Percentiles rank a stretch among this genome's conserved stretches.
phyloP scores from a whole-genome alignment of 1,284 basidiomycete species.

The Xerocomus cyaneibrunnescens region DNA sequence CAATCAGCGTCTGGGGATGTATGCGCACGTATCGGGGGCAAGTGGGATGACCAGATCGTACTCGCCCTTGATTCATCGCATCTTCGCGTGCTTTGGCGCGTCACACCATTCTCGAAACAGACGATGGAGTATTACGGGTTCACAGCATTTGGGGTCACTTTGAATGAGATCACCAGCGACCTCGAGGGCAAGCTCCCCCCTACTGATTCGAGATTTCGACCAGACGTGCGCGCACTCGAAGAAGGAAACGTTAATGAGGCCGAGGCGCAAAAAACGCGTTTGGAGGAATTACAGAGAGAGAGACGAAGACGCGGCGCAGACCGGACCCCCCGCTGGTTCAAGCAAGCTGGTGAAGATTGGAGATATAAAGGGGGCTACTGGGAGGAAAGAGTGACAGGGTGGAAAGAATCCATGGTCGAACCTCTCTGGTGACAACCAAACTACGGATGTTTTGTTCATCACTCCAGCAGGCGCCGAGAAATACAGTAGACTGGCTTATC shows the following conservation, averaged over 20 bases:
- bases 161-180: constrained; percentile 80
- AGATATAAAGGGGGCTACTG: constrained; percentile 78
- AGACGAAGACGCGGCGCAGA: constrained; percentile 59
- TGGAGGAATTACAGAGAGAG: constrained; percentile 77
- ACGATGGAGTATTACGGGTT: constrained; percentile 79
- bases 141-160: constrained; percentile 73
- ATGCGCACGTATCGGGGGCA: constrained; percentile 68
- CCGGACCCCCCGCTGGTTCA: constrained; percentile 69
- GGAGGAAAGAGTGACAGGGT: constrained; percentile 66
- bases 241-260: constrained; percentile 76
- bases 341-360: constrained; percentile 70
- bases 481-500: no score
- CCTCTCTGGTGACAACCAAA: constrained; percentile 58
- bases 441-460: background rate
- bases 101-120: constrained; percentile 71
- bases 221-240: constrained; percentile 87
- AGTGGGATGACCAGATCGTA: constrained; percentile 79
- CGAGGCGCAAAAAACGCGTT: constrained; percentile 69
- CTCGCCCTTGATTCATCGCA: constrained; percentile 66
- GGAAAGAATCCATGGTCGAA: constrained; percentile 51
- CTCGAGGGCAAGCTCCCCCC: constrained; percentile 68
- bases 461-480: no score
- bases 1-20: constrained; percentile 53
- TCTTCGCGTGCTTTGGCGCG: constrained; percentile 75
- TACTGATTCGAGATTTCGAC: constrained; percentile 84